phyloP scores from a whole-genome alignment of 768 basidiomycete genomes.

The Trichaptum fuscoviolaceum region DNA sequence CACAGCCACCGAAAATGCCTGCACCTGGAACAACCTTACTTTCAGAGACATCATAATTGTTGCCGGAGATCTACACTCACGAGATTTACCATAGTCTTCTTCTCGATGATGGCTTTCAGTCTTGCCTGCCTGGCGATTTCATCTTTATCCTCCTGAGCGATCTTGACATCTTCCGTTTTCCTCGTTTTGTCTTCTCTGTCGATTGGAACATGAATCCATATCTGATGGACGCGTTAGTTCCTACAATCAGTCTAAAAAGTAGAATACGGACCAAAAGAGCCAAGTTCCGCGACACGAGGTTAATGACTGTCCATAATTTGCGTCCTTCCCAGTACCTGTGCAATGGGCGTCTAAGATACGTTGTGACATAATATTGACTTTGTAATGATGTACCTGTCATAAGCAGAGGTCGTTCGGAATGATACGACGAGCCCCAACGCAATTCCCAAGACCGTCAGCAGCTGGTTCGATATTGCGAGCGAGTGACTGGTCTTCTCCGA shows the following conservation, averaged over 20 bases:
- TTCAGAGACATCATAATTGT: neutral
- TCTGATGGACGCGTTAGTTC: conserved; percentile 23
- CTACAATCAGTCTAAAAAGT: conserved; percentile 5
- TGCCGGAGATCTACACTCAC: conserved; percentile 26
- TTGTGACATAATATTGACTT: too few species aligned
- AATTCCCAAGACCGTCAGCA: conserved; percentile 69
- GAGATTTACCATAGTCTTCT: conserved; percentile 69
- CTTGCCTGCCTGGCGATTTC: conserved; percentile 19
- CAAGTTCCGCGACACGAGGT: conserved; percentile 50
- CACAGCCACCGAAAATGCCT: conserved; percentile 62
- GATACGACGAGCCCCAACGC: conserved; percentile 68
- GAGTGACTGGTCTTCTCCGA: conserved; percentile 42
- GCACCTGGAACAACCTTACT: conserved; percentile 36
- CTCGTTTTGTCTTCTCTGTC: conserved; percentile 32
- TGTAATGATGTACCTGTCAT: conserved; percentile 41
- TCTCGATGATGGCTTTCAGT: conserved; percentile 56
- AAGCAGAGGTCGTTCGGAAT: conserved; percentile 68
- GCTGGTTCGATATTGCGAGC: conserved; percentile 45
- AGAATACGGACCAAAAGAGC: conserved; percentile 45
- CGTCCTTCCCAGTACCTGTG: conserved; percentile 61
- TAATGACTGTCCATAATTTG: conserved; percentile 65
- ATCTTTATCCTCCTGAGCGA: conserved; percentile 17
- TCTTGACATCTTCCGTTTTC: conserved; percentile 30
- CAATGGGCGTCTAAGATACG: neutral
- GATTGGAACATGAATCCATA: conserved; percentile 52